phyloP scores from a whole-genome alignment of 164 flowering plant genomes.

The Sedum album region DNA sequence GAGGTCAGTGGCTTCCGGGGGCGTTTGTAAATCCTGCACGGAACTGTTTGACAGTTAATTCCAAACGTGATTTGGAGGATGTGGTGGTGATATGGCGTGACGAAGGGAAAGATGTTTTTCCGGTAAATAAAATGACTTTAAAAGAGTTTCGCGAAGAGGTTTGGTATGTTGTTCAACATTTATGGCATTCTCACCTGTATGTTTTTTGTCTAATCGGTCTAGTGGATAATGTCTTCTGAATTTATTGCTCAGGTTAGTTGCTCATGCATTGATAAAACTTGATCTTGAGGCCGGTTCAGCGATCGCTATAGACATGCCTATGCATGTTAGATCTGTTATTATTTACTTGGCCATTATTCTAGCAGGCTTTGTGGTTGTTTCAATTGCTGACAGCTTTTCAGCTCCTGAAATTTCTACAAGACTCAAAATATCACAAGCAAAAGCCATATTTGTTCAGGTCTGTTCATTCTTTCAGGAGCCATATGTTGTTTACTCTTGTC shows the following conservation, averaged over 20 bases:
- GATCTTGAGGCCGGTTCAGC: constrained; percentile 73
- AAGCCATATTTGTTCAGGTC: constrained; percentile 94
- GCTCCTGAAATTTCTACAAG: constrained; percentile 70
- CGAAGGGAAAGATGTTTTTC: constrained; percentile 63
- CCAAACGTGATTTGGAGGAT: constrained; percentile 43
- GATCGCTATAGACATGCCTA: constrained; percentile 94
- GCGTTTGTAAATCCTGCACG: constrained; percentile 67
- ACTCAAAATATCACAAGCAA: constrained; percentile 65
- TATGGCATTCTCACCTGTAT: background rate
- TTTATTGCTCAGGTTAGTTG: constrained; percentile 54
- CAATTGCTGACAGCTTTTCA: constrained; percentile 96
- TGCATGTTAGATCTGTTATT: constrained; percentile 75
- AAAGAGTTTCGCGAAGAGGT: constrained; percentile 54
- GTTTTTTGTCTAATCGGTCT: background rate
- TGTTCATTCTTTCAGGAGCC: background rate
- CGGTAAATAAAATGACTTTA: constrained; percentile 52
- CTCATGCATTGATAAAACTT: constrained; percentile 62
- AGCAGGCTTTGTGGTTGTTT: constrained; percentile 82
- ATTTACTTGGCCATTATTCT: constrained; percentile 82
- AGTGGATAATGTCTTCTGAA: constrained; percentile 1
- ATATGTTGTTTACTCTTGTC: background rate
- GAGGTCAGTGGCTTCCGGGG: constrained; percentile 92
- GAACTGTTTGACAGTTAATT: constrained; percentile 53
- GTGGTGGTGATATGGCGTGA: constrained; percentile 61
- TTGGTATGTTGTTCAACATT: constrained; percentile 42